phyloP scores from a whole-genome alignment of 495 filamentous ascomycete species.

The Tuber brumale region DNA sequence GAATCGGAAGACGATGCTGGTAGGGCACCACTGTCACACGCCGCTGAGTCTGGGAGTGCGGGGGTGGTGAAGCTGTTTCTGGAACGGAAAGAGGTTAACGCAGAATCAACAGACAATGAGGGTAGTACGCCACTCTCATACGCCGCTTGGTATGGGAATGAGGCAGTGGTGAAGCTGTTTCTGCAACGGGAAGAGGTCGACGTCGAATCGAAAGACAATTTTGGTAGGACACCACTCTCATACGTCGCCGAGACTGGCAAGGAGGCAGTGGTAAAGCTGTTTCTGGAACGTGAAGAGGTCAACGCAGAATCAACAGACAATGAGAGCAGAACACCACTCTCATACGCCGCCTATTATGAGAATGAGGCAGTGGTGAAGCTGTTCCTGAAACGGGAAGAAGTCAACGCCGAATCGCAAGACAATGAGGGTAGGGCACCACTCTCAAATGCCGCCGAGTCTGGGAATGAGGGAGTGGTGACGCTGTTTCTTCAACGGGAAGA shows the following conservation, averaged over 20 bases:
- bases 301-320: slow-evolving; percentile 1
- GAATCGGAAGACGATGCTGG: slow-evolving; percentile 8
- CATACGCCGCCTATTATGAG: slow-evolving; percentile 35
- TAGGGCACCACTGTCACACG: slow-evolving; percentile 22
- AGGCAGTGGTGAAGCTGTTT: slow-evolving; percentile 33
- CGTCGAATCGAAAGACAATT: slow-evolving; percentile 23
- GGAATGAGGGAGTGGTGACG: slow-evolving; percentile 40
- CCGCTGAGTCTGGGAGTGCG: slow-evolving; percentile 36
- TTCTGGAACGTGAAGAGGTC: slow-evolving; percentile 10
- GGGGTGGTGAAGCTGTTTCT: slow-evolving; percentile 40
- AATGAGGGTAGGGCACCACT: slow-evolving; percentile 41
- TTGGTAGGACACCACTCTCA: slow-evolving; percentile 43
- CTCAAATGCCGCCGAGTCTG: slow-evolving; percentile 42
- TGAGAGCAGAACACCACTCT: slow-evolving; percentile 33
- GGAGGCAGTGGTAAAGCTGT: not conserved
- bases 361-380: slow-evolving; percentile 29
- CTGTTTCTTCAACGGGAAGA: slow-evolving; percentile 11
- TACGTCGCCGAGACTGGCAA: slow-evolving; percentile 42
- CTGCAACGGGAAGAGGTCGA: slow-evolving; percentile 23
- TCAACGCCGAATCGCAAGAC: slow-evolving; percentile 26
- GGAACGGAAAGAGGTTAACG: slow-evolving; percentile 12
- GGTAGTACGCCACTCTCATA: slow-evolving; percentile 35
- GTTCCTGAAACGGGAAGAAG: slow-evolving; percentile 31
- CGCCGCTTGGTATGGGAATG: slow-evolving; percentile 35
- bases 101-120: not conserved